These are phyloP conservation scores for Teunomyces panamensis DNA, from an alignment of 805 yeast genomes.

Conservation along the genomic window DNA sequence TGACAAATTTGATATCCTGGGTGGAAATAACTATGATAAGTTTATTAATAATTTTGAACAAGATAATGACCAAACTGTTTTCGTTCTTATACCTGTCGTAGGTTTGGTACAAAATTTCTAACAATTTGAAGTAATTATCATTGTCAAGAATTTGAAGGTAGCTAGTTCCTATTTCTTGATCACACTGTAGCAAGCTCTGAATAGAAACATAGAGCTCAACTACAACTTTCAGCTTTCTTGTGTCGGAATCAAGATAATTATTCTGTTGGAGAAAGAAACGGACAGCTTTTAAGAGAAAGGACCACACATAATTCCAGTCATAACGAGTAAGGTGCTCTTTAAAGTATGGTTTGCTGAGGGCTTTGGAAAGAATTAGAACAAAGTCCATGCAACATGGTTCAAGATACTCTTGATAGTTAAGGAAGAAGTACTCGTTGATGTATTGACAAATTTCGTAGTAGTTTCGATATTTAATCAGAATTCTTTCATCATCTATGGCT, in stretches of 20 bases:
- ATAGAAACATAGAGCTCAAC: constrained; percentile 18
- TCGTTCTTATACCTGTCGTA: constrained; percentile 20
- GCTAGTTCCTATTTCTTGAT: constrained; percentile 14
- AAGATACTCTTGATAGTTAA: constrained; percentile 11
- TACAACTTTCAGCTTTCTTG: constrained; percentile 19
- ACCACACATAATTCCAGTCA: constrained; percentile 25
- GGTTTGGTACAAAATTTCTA: constrained; percentile 16
- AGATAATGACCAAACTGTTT: constrained; percentile 16
- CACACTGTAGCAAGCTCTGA: constrained; percentile 21
- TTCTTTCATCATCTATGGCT: constrained; percentile 9
- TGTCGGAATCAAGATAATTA: constrained; percentile 1
- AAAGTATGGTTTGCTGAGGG: constrained; percentile 23
- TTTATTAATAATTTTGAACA: constrained; percentile 46
- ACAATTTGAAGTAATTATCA: constrained; percentile 16
- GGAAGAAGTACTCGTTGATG: constrained; percentile 17
- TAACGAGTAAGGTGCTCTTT: constrained; percentile 28
- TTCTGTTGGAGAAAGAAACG: constrained; percentile 10
- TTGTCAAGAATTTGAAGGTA: constrained; percentile 16
- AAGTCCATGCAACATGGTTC: constrained; percentile 26
- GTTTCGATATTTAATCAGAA: constrained; percentile 20
- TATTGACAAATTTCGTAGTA: constrained; percentile 15
- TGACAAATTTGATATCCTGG: constrained; percentile 34
- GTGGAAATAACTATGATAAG: constrained; percentile 42
- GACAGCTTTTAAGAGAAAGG: constrained; percentile 21
- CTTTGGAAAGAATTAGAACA: constrained; percentile 15